Conservation (phyloP, 176 grass and related monocot genomes). For the Hyparrhenia diplandra region DNA sequence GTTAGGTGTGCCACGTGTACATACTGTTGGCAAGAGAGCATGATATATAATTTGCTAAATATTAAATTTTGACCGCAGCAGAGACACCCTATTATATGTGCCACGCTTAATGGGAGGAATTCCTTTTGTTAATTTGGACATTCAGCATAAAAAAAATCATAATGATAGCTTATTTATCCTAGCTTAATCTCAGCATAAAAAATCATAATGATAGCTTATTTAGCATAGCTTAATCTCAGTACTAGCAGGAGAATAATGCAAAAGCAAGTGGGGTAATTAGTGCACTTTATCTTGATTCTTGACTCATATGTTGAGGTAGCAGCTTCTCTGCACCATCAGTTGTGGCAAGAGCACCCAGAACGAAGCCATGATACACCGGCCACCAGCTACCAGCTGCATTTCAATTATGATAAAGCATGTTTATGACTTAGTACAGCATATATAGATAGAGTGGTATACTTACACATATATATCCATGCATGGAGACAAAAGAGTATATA, state of each 20-base stretch:
- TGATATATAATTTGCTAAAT: not conserved
- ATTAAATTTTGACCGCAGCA: not conserved
- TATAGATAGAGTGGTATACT: slow-evolving; percentile 23
- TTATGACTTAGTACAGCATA: slow-evolving; percentile 9
- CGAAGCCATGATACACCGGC: slow-evolving; percentile 8
- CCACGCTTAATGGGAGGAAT: not conserved
- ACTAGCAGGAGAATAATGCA: not conserved
- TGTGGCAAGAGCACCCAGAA: slow-evolving; percentile 39
- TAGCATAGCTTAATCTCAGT: no score
- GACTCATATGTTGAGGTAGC: no score
- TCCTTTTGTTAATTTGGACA: not conserved
- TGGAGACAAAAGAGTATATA: slow-evolving; percentile 3
- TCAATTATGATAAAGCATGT: slow-evolving; percentile 1
- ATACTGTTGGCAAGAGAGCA: slow-evolving; percentile 11
- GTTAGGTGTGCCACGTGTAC: not conserved
- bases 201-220: no score
- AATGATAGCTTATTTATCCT: no score
- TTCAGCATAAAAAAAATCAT: no score
- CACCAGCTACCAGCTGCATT: not conserved
- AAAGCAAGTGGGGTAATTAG: not conserved
- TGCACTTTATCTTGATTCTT: not conserved
- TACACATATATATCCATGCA: not conserved
- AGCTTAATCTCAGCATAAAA: no score
- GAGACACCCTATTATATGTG: not conserved
- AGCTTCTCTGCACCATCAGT: slow-evolving; percentile 31